Conservation (phyloP, 2,329 filamentous ascomycete species). For the Aureobasidium sp. region DNA sequence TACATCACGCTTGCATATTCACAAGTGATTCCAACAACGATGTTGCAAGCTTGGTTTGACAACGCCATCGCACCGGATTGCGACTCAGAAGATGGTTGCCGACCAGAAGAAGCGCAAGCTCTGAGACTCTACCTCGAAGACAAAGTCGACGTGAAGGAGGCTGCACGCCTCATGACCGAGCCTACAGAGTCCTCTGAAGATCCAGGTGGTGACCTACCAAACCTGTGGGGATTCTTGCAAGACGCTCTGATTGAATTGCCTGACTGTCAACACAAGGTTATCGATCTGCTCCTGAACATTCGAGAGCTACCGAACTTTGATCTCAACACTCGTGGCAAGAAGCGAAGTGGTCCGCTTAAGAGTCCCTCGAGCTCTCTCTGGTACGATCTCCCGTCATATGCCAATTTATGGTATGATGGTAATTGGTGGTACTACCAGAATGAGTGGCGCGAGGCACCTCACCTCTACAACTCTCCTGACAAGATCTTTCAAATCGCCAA, state of each 20-base stretch:
- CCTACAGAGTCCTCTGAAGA: background rate
- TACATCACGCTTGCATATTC: too few species aligned
- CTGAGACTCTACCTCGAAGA: background rate
- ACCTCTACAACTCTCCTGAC: background rate
- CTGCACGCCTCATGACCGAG: background rate
- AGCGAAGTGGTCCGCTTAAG: background rate
- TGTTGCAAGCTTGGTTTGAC: background rate
- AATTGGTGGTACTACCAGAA: constrained; percentile 5
- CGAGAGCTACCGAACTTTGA: background rate
- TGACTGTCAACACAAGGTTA: background rate
- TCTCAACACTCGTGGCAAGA: background rate
- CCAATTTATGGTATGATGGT: background rate
- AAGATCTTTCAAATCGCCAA: background rate
- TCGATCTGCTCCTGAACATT: background rate
- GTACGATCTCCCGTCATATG: background rate
- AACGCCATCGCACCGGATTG: background rate
- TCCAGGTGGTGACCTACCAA: background rate
- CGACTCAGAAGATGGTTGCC: background rate
- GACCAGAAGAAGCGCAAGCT: background rate
- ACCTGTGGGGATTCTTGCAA: background rate
- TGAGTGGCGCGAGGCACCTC: background rate
- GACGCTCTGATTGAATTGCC: background rate
- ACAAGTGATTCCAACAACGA: background rate
- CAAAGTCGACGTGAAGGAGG: background rate
- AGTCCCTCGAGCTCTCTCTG: background rate